Percentiles rank a stretch among this genome's conserved stretches.
phyloP scores from a whole-genome alignment of 768 basidiomycete species.

The Boletus rubropictus region DNA sequence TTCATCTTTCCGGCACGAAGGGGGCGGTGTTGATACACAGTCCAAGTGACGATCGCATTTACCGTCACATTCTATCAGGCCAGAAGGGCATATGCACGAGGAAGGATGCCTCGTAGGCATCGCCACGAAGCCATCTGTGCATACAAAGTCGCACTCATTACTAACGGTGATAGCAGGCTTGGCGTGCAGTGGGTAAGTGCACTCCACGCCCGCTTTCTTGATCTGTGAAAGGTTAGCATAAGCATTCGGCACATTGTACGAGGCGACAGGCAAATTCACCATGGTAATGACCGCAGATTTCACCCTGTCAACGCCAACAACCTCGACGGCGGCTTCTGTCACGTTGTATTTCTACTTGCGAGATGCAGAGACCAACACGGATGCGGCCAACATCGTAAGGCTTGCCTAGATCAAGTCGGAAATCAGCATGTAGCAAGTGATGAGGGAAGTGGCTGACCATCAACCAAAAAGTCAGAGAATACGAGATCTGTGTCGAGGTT shows the following conservation, averaged over 20 bases:
- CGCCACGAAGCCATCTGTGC: conserved; percentile 24
- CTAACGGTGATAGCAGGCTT: conserved; percentile 11
- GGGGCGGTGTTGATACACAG: conserved; percentile 15
- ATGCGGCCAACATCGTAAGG: conserved; percentile 24
- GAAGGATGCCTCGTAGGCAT: conserved; percentile 16
- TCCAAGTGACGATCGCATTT: conserved; percentile 21
- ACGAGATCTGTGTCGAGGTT: conserved; percentile 13
- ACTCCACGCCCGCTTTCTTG: conserved; percentile 17
- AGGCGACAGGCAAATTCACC: conserved; percentile 11
- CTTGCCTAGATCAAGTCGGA: conserved; percentile 9
- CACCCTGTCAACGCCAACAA: conserved; percentile 23
- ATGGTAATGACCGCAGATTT: conserved; percentile 16
- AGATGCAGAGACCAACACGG: conserved; percentile 27
- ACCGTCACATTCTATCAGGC: conserved; percentile 28
- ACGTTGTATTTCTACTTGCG: conserved; percentile 23
- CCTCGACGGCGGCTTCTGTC: conserved; percentile 17
- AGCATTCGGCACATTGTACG: background rate
- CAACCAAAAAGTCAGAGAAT: conserved; percentile 10
- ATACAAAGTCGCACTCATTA: conserved; percentile 28
- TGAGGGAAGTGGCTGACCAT: conserved; percentile 3
- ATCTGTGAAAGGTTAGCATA: conserved; percentile 16
- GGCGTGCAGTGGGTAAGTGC: conserved; percentile 31
- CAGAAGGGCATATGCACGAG: conserved; percentile 26
- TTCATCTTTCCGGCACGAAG: conserved; percentile 15
- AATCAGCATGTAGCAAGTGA: too few species aligned